Evolutionary conservation across 129 eudicot species (phyloP), one percentile per base, ranked within the genome.

Genomic region (Arctium lappa): DNA sequence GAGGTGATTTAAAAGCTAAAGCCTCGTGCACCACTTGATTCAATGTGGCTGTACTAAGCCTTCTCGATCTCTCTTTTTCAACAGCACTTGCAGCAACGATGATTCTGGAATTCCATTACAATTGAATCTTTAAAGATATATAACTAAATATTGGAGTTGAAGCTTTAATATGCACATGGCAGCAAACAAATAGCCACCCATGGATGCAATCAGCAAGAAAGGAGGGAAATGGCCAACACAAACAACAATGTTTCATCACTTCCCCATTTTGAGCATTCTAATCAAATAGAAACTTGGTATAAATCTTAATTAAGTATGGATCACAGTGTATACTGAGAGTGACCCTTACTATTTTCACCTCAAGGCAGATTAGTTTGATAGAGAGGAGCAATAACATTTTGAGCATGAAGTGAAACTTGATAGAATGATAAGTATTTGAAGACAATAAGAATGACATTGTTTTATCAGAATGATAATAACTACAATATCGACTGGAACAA

Each of bases 21-120:
- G 98, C 98, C 82, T 96, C 99, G 44, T 85, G 85, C 50, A 91
- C 91, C 33, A 96, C 97, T 89, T 96, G 99, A 90, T 95, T 95
- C 75, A 95, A 32, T 18, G 85, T 91, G 72, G 97, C 95, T 13
- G 99, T 95, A 76, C 91, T 91, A 76, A 95, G 88, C 84, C 99
- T 91, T 84, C 99, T 91, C 68, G 99, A 90, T 87, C 99, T 90
- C 89, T 96, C 99, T 75, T 90, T 96, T 85, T 91, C 98, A 84
- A 96, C 99, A 60, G 78, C 83, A 87, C 89, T 83, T 76, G 99
- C 99, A 87, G 99, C 98, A 81, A 84, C 89, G 73, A 90, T 90
- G 83, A 96, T 90, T 85, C 99, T 93, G 89, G 15, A 84, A 71
- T 68, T 36, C 16, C 44, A 65, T 80, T 68, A 73, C 37, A 40